Evolutionary conservation across 129 eudicot species (phyloP).

Genomic region (Centella asiatica): DNA sequence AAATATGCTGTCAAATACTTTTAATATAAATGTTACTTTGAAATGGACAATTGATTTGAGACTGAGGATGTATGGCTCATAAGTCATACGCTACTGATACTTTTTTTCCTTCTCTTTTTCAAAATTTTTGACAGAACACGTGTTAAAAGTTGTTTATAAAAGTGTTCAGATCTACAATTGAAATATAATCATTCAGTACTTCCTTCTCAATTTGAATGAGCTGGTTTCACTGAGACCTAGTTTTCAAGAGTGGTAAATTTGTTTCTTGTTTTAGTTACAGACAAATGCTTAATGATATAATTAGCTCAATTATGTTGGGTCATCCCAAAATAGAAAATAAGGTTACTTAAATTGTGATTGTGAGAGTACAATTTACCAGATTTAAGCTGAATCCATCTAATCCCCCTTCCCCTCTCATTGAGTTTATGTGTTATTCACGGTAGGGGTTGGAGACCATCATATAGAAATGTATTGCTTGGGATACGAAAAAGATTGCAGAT

Average conservation of each 20-base stretch:
- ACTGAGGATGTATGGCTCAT: background rate
- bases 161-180: too few relatives aligned
- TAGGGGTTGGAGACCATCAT: conserved; percentile 98
- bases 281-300: too few relatives aligned
- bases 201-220: too few relatives aligned
- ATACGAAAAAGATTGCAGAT: conserved; percentile 65
- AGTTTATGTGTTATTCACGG: conserved; percentile 5
- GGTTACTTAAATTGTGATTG: too few relatives aligned
- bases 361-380: too few relatives aligned
- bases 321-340: too few relatives aligned
- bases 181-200: too few relatives aligned
- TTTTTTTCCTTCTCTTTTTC: too few relatives aligned
- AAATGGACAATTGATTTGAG: background rate
- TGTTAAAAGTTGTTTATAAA: background rate
- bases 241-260: too few relatives aligned
- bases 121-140: background rate
- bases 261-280: too few relatives aligned
- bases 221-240: too few relatives aligned
- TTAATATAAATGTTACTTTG: background rate
- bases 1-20: background rate
- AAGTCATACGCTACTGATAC: background rate
- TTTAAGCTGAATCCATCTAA: background rate
- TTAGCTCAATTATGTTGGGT: too few relatives aligned
- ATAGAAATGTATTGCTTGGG: conserved; percentile 77
- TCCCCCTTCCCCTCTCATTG: background rate